These are phyloP conservation scores for Aspergillus brasiliensis DNA, from an alignment of 2,329 filamentous ascomycete species.

Conservation along the genomic window DNA sequence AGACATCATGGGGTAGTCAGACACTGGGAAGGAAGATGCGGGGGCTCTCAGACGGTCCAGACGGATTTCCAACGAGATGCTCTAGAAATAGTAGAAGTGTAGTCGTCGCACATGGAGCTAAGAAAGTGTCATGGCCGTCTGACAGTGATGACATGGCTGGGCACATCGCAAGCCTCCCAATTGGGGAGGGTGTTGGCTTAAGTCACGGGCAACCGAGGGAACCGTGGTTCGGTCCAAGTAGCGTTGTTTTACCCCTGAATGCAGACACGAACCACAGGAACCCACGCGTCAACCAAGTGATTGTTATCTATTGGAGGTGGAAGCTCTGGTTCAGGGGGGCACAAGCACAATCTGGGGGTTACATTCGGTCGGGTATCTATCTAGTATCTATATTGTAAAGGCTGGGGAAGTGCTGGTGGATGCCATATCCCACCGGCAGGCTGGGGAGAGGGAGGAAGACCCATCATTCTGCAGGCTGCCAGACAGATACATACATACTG, in stretches of 20 bases:
- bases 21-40: too few relatives aligned
- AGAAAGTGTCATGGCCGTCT: not conserved
- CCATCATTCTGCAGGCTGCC: not conserved
- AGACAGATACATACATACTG: not conserved
- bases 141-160: not conserved
- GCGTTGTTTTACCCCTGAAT: conserved; percentile 28
- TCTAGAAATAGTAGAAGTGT: too few relatives aligned
- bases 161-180: not conserved
- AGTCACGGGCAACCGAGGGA: conserved; percentile 13
- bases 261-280: conserved; percentile 23
- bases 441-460: not conserved
- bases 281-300: conserved; percentile 4
- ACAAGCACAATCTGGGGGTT: not conserved
- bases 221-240: conserved; percentile 26
- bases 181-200: not conserved
- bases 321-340: not conserved
- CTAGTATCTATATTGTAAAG: too few relatives aligned
- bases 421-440: not conserved
- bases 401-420: not conserved
- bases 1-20: too few relatives aligned
- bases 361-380: conserved; percentile 2
- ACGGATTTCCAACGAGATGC: too few relatives aligned
- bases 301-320: conserved; percentile 2
- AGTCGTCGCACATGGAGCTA: not conserved
- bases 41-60: too few relatives aligned